These are phyloP conservation scores for Phialophora macrospora DNA, from an alignment of 2,329 filamentous ascomycete species.

Conservation along the genomic window DNA sequence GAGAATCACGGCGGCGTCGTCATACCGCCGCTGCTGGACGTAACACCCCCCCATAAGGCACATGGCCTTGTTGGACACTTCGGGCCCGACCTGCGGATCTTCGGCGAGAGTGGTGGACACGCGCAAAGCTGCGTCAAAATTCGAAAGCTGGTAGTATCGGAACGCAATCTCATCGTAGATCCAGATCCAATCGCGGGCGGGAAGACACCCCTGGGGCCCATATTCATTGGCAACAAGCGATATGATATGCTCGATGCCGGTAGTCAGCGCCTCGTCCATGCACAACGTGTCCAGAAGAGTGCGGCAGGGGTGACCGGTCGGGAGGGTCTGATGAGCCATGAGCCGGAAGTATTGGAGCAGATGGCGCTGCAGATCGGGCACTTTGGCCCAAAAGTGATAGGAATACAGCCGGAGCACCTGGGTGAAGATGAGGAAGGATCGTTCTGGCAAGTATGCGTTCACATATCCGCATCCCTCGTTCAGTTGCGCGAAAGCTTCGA, in stretches of 20 bases:
- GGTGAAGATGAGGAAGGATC: slow-evolving; percentile 1
- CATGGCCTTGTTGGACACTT: slow-evolving; percentile 1
- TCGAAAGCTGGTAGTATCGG: slow-evolving; percentile 1
- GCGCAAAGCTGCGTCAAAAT: neutral
- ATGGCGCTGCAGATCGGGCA: neutral
- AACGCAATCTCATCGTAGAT: neutral
- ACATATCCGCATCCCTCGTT: neutral
- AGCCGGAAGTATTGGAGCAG: neutral
- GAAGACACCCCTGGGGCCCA: neutral
- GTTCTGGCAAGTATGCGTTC: neutral
- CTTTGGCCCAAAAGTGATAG: slow-evolving; percentile 1
- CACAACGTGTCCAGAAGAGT: neutral
- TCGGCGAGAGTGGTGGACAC: neutral
- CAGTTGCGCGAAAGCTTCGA: neutral
- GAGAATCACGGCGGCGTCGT: neutral
- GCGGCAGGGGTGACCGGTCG: neutral
- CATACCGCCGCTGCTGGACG: neutral
- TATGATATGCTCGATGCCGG: neutral
- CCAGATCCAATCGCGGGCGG: neutral
- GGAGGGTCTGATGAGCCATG: neutral
- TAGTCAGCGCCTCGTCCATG: neutral
- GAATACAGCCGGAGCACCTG: neutral
- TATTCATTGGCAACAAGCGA: neutral
- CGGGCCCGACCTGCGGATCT: neutral
- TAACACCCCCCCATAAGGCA: slow-evolving; percentile 1